Evolutionary conservation across 2,329 filamentous ascomycete species (phyloP).

Genomic region (Monosporascus sp.): DNA sequence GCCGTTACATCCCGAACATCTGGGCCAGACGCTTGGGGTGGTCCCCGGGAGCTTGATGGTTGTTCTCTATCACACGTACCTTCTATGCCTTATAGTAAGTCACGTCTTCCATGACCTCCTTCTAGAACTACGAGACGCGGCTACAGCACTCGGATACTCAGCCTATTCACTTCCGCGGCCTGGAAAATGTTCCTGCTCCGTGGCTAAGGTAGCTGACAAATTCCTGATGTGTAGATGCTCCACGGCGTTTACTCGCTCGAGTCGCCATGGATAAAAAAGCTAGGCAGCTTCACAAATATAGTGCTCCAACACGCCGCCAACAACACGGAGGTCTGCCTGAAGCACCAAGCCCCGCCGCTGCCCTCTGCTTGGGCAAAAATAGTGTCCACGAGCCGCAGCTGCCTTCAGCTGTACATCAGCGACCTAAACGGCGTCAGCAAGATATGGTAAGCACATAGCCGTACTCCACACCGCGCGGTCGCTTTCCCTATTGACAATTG

Average conservation of each 20-base stretch:
- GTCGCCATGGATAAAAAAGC: constrained; percentile 30
- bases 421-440: constrained; percentile 10
- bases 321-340: constrained; percentile 9
- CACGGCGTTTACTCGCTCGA: constrained; percentile 34
- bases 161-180: too few species aligned
- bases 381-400: constrained; percentile 14
- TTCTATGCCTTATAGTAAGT: constrained; percentile 25
- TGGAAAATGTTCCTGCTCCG: too few species aligned
- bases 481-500: background rate
- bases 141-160: too few species aligned
- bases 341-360: constrained; percentile 6
- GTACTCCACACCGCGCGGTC: background rate
- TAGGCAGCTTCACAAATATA: constrained; percentile 22
- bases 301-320: constrained; percentile 19
- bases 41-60: constrained; percentile 29
- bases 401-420: constrained; percentile 13
- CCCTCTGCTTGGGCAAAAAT: constrained; percentile 16
- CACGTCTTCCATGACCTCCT: background rate
- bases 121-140: too few species aligned
- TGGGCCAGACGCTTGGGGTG: constrained; percentile 22
- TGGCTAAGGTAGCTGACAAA: too few species aligned
- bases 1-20: constrained; percentile 29
- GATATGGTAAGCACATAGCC: constrained; percentile 11
- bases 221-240: constrained; percentile 13
- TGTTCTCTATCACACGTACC: constrained; percentile 31